Evolutionary conservation across 1,139 yeast species (phyloP).

Genomic region (Debaryomycetaceae sp.): DNA sequence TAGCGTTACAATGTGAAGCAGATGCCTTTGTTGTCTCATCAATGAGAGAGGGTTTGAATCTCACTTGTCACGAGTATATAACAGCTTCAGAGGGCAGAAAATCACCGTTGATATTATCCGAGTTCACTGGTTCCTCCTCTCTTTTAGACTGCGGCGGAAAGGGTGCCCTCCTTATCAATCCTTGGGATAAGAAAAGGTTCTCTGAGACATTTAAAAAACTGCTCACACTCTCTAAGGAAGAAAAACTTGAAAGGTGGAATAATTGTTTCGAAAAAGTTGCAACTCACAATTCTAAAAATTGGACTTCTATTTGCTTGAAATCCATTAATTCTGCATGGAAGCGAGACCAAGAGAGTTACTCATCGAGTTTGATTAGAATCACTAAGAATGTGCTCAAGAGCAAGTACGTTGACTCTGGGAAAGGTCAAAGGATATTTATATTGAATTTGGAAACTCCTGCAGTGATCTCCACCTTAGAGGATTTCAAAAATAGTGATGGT

Average conservation of each 20-base stretch:
- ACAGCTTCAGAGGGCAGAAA: slow-evolving; percentile 69
- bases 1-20: slow-evolving; percentile 84
- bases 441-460: slow-evolving; percentile 50
- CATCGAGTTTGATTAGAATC: slow-evolving; percentile 23
- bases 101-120: slow-evolving; percentile 84
- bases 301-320: slow-evolving; percentile 63
- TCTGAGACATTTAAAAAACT: slow-evolving; percentile 60
- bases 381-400: slow-evolving; percentile 30
- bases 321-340: slow-evolving; percentile 64
- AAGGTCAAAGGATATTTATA: slow-evolving; percentile 48
- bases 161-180: slow-evolving; percentile 80
- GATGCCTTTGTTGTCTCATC: slow-evolving; percentile 85
- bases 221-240: slow-evolving; percentile 58
- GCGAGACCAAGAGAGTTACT: slow-evolving; percentile 38
- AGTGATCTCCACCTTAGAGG: slow-evolving; percentile 20
- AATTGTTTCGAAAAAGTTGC: slow-evolving; percentile 55
- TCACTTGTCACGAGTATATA: slow-evolving; percentile 92
- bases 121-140: slow-evolving; percentile 91
- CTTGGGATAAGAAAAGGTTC: slow-evolving; percentile 78
- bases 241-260: slow-evolving; percentile 61
- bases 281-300: slow-evolving; percentile 66
- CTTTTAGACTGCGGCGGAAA: slow-evolving; percentile 49
- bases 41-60: slow-evolving; percentile 93
- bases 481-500: slow-evolving; percentile 4
- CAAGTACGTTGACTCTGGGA: slow-evolving; percentile 29